phyloP scores from a whole-genome alignment of 805 yeast genomes.

The Yamadazyma olivae region DNA sequence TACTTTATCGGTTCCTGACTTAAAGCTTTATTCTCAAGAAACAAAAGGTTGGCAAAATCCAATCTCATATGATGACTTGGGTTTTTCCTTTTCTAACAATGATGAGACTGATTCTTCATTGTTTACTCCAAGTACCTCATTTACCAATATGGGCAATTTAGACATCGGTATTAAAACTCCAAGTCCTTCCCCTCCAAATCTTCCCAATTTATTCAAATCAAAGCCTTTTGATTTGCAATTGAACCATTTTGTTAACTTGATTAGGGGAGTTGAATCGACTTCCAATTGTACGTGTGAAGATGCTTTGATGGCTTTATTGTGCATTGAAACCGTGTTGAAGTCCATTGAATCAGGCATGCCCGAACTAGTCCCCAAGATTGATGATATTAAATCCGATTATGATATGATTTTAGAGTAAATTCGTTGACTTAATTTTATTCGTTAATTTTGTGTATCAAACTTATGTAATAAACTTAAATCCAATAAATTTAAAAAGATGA shows the following conservation, averaged over 20 bases:
- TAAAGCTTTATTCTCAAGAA: slow-evolving; percentile 34
- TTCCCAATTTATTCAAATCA: slow-evolving; percentile 1
- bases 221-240: slow-evolving; percentile 38
- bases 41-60: slow-evolving; percentile 24
- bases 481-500: not conserved
- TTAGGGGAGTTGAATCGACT: slow-evolving; percentile 18
- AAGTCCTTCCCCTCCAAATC: slow-evolving; percentile 7
- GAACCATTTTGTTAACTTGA: slow-evolving; percentile 34
- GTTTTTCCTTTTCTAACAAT: not conserved
- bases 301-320: slow-evolving; percentile 35
- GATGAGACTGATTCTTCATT: slow-evolving; percentile 5
- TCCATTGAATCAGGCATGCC: slow-evolving; percentile 29
- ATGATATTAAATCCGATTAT: no score
- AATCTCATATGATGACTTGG: slow-evolving; percentile 9
- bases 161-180: slow-evolving; percentile 8
- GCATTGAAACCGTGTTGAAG: slow-evolving; percentile 34
- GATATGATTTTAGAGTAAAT: not conserved
- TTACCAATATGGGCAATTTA: slow-evolving; percentile 1
- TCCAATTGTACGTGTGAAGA: slow-evolving; percentile 35
- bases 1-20: slow-evolving; percentile 39
- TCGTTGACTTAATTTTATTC: not conserved
- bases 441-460: no score
- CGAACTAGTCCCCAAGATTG: slow-evolving; percentile 13
- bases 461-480: no score
- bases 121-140: slow-evolving; percentile 26